A percentile compares a stretch with the other conserved stretches of the same genome.
These are phyloP conservation scores for Colletotrichum lindemuthianum DNA, from an alignment of 2,329 filamentous ascomycete genomes.

Conservation along the genomic window DNA sequence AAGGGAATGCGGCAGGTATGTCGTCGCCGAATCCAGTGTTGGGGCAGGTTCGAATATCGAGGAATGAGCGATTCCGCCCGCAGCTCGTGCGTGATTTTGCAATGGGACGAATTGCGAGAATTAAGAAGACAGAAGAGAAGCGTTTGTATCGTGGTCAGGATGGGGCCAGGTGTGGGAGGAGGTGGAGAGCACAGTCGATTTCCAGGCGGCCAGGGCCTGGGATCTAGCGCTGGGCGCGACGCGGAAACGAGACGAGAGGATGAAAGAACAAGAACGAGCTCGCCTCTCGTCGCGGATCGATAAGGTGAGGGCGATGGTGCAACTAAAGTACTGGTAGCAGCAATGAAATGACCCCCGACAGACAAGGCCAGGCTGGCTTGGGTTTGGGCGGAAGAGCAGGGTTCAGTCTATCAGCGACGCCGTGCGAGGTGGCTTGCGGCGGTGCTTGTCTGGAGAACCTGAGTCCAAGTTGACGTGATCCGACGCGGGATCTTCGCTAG, in stretches of 20 bases:
- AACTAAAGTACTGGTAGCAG: conserved; percentile 28
- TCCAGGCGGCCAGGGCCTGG: conserved; percentile 34
- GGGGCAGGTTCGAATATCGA: background rate
- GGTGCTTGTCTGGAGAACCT: conserved; percentile 37
- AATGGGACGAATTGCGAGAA: conserved; percentile 17
- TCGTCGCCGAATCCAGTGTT: background rate
- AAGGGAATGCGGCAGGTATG: background rate
- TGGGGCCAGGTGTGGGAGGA: conserved; percentile 21
- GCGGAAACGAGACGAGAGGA: conserved; percentile 18
- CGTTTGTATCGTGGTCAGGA: conserved; percentile 31
- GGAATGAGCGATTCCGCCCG: background rate
- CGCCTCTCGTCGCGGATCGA: background rate
- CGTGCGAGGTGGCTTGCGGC: conserved; percentile 23
- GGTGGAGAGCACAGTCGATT: conserved; percentile 22
- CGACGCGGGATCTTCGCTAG: conserved; percentile 40
- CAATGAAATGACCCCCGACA: conserved; percentile 24
- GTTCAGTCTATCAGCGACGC: conserved; percentile 24
- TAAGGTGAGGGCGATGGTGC: conserved; percentile 18
- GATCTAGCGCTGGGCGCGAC: conserved; percentile 33
- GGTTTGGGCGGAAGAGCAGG: conserved; percentile 22
- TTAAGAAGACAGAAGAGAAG: conserved; percentile 16
- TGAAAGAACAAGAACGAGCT: conserved; percentile 1
- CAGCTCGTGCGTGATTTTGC: conserved; percentile 1
- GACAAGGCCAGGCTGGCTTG: conserved; percentile 31
- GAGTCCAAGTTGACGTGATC: conserved; percentile 36